A percentile compares a stretch with the other conserved stretches of the same genome.
Evolutionary conservation across 2,329 filamentous ascomycete species (phyloP).

Genomic region (Neocucurbitaria cava): DNA sequence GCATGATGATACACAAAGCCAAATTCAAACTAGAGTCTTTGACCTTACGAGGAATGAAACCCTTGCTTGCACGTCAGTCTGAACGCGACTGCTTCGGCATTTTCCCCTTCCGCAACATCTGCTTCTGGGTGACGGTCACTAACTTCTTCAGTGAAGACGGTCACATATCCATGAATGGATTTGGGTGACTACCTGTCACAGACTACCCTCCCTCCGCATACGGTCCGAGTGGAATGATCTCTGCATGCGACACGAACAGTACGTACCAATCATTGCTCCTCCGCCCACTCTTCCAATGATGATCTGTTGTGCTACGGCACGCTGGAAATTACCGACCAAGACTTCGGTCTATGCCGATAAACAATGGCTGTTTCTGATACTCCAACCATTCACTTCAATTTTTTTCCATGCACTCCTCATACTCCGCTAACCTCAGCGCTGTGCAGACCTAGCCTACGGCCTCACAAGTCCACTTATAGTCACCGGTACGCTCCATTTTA

Average conservation of each 20-base stretch:
- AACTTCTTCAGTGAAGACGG: constrained; percentile 12
- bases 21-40: constrained; percentile 56
- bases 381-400: constrained; percentile 12
- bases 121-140: constrained; percentile 10
- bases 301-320: constrained; percentile 51
- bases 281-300: constrained; percentile 36
- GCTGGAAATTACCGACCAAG: constrained; percentile 56
- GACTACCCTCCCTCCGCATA: background rate
- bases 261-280: constrained; percentile 1
- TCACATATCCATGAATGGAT: background rate
- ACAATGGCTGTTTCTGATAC: constrained; percentile 53
- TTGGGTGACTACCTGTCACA: background rate
- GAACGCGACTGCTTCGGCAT: constrained; percentile 31
- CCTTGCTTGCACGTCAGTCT: constrained; percentile 54
- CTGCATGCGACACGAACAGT: background rate
- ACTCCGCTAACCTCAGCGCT: constrained; percentile 21
- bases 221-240: background rate
- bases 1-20: constrained; percentile 52
- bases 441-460: constrained; percentile 1
- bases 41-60: constrained; percentile 53
- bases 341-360: constrained; percentile 49
- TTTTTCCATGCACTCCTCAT: constrained; percentile 3
- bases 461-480: background rate
- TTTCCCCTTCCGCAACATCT: background rate
- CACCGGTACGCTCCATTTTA: constrained; percentile 35